A percentile compares a stretch with the other conserved stretches of the same genome.
phyloP scores from a whole-genome alignment of 2,329 filamentous ascomycete genomes.

The Lojkania enalia region DNA sequence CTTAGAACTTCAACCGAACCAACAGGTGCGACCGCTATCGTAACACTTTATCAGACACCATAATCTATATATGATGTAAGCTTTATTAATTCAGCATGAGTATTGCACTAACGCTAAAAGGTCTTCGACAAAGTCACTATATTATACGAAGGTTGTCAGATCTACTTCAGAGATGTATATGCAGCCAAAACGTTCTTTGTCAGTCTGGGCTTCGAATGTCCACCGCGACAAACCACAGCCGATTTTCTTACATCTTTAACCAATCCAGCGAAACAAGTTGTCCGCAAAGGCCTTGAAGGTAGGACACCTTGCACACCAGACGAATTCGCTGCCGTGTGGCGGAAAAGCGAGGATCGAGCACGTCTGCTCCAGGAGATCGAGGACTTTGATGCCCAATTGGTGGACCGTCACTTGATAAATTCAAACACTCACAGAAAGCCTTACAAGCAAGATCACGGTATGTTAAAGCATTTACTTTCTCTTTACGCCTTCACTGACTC shows the following conservation, averaged over 20 bases:
- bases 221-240: conserved; percentile 66
- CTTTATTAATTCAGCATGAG: too few relatives aligned
- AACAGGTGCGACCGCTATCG: conserved; percentile 51
- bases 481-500: too few relatives aligned
- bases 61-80: conserved; percentile 65
- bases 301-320: conserved; percentile 61
- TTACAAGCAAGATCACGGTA: background rate
- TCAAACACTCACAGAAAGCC: background rate
- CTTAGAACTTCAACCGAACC: conserved; percentile 56
- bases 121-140: conserved; percentile 70
- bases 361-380: conserved; percentile 47
- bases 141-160: conserved; percentile 70
- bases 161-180: conserved; percentile 64
- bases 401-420: background rate
- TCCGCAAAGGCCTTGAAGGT: conserved; percentile 59
- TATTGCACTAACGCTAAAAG: conserved; percentile 2
- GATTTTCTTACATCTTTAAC: conserved; percentile 76
- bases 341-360: conserved; percentile 42
- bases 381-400: conserved; percentile 46
- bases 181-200: conserved; percentile 69
- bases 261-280: conserved; percentile 57
- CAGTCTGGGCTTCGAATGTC: conserved; percentile 68
- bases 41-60: conserved; percentile 63
- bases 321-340: conserved; percentile 68
- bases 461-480: too few relatives aligned